Conservation (phyloP, 2,329 filamentous ascomycete genomes). For the Colletotrichum magnum region DNA sequence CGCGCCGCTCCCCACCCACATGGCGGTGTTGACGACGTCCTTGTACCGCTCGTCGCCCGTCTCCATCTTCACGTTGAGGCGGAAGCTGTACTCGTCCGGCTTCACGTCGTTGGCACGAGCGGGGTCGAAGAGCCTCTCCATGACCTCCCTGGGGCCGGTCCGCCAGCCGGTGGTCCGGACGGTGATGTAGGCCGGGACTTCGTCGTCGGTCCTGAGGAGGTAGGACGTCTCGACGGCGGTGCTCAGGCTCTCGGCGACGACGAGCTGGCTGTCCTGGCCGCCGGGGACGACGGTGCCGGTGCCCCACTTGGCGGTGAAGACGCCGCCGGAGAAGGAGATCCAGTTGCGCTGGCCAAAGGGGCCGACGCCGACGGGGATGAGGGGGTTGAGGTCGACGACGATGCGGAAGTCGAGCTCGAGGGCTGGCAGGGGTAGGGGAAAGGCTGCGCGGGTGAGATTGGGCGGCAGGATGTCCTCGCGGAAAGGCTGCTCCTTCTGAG, state of each 20-base stretch:
- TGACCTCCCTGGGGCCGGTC: constrained; percentile 60
- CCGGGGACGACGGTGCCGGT: constrained; percentile 60
- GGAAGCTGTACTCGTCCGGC: constrained; percentile 62
- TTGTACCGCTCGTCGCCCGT: constrained; percentile 64
- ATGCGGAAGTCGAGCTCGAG: constrained; percentile 66
- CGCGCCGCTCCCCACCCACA: constrained; percentile 65
- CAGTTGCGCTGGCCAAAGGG: constrained; percentile 61
- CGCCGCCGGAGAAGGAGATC: constrained; percentile 62
- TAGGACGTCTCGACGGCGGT: constrained; percentile 62
- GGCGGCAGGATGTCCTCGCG: constrained; percentile 28
- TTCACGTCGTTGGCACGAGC: constrained; percentile 56
- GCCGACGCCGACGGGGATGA: constrained; percentile 57
- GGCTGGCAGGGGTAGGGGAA: constrained; percentile 61
- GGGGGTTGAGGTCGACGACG: constrained; percentile 60
- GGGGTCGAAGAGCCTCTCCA: constrained; percentile 56
- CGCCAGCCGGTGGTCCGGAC: constrained; percentile 60
- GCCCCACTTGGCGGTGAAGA: constrained; percentile 64
- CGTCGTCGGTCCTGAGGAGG: constrained; percentile 63
- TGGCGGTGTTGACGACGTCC: constrained; percentile 63
- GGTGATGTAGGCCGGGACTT: constrained; percentile 54
- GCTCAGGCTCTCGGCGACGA: constrained; percentile 47
- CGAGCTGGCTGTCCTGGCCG: constrained; percentile 54
- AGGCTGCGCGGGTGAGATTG: constrained; percentile 58
- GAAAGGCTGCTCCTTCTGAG: constrained; percentile 19
- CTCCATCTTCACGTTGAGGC: constrained; percentile 65